Evolutionary conservation across 2,329 filamentous ascomycete species (phyloP), one percentile per base, ranked within the genome.

Genomic region (Paracoccidioides brasiliensis): DNA sequence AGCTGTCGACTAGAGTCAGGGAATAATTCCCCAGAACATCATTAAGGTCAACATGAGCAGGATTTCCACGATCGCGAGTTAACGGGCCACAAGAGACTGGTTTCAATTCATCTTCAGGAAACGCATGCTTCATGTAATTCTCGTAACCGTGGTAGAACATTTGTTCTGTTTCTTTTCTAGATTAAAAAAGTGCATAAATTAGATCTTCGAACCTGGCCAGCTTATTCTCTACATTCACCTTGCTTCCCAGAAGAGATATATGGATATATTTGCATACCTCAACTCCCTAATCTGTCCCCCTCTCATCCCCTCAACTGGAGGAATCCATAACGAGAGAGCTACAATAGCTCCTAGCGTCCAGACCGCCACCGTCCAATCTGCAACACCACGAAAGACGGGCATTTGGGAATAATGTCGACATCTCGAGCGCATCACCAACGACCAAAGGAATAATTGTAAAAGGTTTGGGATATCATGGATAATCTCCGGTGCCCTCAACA

Each of bases 141-240:
- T 90, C 84, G 74, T 84, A 97, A 58, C 93, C 93, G 76, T 98
- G 93, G 71, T 95, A 95, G 76, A 97, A 97, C 79, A 97, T 89
- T 63, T 88, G 70, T 60, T 76, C 73, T 53, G 74, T 73, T 63
- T 76, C 74, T 63, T 70, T 70, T 60, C 74, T 72, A 56, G 48
- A 51, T 7, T 37, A 7, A 10, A 44, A 15, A 10, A 28, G 22
- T 54, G 5, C 41, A 30, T 12, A 51, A 30, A 33, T 44, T n/a
- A 49, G 15, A 45, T 28, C 15, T 53, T 40, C n/a, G 22, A 28
- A 32, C 22, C 41, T 42, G 12, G 4, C 41, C 1, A 33, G 15
- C 15, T 8, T 42, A 22, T 30, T 14, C 12, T 14, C 22, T 3
- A 12, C 33, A 12, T 14, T n/a, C 15, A 38, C 7, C 32, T 40